A percentile compares a stretch with the other conserved stretches of the same genome.
These are phyloP conservation scores for Cystobasidium pallidum DNA, from an alignment of 1,284 basidiomycete genomes.

Conservation along the genomic window DNA sequence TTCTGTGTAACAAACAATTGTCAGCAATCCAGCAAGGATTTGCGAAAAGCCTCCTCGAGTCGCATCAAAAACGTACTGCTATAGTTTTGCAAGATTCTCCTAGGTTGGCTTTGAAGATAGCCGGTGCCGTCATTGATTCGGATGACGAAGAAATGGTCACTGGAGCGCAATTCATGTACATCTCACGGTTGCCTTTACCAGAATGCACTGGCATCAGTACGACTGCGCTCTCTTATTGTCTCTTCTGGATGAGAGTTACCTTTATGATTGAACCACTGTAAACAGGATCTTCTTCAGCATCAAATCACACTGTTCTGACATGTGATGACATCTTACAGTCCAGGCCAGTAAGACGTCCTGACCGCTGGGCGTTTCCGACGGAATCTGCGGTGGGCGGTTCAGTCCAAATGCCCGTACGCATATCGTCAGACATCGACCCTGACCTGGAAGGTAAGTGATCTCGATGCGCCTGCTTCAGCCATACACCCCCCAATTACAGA, in stretches of 20 bases:
- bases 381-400: constrained; percentile 4
- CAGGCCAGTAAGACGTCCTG: constrained; percentile 30
- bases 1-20: neutral
- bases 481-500: constrained; percentile 27
- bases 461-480: neutral
- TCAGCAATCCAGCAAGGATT: neutral
- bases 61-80: neutral
- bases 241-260: neutral
- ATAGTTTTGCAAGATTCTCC: constrained; percentile 19
- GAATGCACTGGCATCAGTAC: neutral
- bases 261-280: neutral
- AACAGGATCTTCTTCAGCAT: neutral
- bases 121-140: constrained; percentile 17
- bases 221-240: neutral
- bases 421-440: neutral
- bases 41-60: neutral
- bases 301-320: neutral
- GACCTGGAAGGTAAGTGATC: neutral
- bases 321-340: constrained; percentile 3
- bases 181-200: constrained; percentile 13
- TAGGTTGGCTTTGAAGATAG: constrained; percentile 33
- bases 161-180: constrained; percentile 34
- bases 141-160: constrained; percentile 6
- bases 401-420: too few species aligned
- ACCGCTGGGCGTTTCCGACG: constrained; percentile 6